Percentiles rank a stretch among this genome's conserved stretches.
Evolutionary conservation across 768 basidiomycete species (phyloP).

Genomic region (Lactarius sanguifluus): DNA sequence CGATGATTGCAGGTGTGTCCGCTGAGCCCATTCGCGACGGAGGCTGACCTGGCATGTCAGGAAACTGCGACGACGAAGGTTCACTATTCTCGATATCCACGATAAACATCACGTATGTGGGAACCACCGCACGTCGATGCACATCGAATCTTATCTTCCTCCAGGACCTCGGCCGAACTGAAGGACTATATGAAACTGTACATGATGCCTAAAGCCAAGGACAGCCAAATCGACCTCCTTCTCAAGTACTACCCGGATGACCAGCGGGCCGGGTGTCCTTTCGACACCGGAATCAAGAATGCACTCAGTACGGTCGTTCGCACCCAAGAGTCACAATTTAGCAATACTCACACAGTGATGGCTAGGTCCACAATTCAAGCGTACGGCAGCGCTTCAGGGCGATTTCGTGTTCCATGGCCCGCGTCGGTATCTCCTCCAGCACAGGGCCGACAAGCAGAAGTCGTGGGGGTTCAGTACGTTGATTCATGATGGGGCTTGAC

Average conservation of each 20-base stretch:
- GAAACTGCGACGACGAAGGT: slow-evolving; percentile 61
- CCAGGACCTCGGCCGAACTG: slow-evolving; percentile 8
- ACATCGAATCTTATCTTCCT: background rate
- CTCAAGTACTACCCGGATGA: slow-evolving; percentile 31
- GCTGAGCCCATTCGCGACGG: background rate
- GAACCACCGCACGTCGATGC: background rate
- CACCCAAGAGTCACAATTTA: background rate
- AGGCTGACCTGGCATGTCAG: slow-evolving; percentile 31
- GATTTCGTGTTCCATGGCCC: slow-evolving; percentile 30
- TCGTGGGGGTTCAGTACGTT: slow-evolving; percentile 27
- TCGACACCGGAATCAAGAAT: slow-evolving; percentile 27
- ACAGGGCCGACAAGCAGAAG: slow-evolving; percentile 19
- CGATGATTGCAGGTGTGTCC: slow-evolving; percentile 29
- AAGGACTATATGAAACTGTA: slow-evolving; percentile 23
- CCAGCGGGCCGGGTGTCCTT: slow-evolving; percentile 24
- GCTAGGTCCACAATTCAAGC: slow-evolving; percentile 27
- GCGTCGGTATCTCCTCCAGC: slow-evolving; percentile 21
- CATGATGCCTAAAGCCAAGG: slow-evolving; percentile 32
- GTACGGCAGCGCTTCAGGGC: slow-evolving; percentile 24
- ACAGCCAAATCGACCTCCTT: slow-evolving; percentile 26
- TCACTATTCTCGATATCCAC: slow-evolving; percentile 40
- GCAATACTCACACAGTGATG: background rate
- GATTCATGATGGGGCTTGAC: too few species aligned
- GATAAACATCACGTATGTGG: slow-evolving; percentile 36
- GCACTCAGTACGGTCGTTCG: slow-evolving; percentile 34